Conservation (phyloP, 1,284 basidiomycete species). For the Omphalotus olearius region DNA sequence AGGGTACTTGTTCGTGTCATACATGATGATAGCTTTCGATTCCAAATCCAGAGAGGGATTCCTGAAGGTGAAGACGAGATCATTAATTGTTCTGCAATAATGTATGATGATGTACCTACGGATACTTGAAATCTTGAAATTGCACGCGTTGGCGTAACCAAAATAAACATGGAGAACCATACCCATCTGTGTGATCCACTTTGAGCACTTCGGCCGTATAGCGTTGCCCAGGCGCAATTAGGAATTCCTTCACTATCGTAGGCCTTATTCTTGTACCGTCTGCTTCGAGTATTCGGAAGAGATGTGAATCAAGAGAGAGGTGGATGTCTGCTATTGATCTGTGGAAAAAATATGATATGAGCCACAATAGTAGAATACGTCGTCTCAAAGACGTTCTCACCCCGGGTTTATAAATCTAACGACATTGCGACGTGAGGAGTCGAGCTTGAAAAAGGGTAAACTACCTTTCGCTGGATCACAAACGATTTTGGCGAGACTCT, state of each 20-base stretch:
- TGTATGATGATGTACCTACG: not conserved
- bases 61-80: not conserved
- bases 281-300: slow-evolving; percentile 9
- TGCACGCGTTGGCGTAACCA: slow-evolving; percentile 10
- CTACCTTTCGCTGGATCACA: slow-evolving; percentile 6
- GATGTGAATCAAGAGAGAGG: slow-evolving; percentile 7
- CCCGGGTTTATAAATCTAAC: slow-evolving; percentile 9
- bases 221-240: slow-evolving; percentile 7
- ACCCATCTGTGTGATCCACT: not conserved
- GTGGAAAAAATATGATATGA: not conserved
- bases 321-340: slow-evolving; percentile 9
- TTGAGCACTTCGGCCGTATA: slow-evolving; percentile 5
- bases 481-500: slow-evolving; percentile 4
- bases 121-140: slow-evolving; percentile 8
- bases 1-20: not conserved
- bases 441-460: not conserved
- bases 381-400: not conserved
- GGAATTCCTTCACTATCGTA: slow-evolving; percentile 6
- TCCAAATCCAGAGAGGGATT: slow-evolving; percentile 8
- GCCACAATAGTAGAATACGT: not conserved
- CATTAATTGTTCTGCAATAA: not conserved
- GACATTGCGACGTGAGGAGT: slow-evolving; percentile 6
- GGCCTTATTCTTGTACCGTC: slow-evolving; percentile 8
- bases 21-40: slow-evolving; percentile 7
- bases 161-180: not conserved